Evolutionary conservation across 208 protist genomes (phyloP).

Genomic region (Leishmania martiniquensis): DNA sequence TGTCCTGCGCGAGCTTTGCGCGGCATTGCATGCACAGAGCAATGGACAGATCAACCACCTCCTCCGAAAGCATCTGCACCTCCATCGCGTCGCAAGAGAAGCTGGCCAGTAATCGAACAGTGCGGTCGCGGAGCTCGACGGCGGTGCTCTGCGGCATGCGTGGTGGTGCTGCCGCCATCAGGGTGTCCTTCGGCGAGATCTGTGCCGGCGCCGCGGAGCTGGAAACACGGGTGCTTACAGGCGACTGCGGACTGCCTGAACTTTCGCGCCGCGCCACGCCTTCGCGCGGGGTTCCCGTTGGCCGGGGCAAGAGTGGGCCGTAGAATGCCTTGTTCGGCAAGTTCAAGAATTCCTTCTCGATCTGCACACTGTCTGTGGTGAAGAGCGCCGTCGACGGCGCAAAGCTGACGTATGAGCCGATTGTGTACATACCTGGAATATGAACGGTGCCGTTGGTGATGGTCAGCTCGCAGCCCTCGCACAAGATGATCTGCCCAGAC

Average conservation of each 20-base stretch:
- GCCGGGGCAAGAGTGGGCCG: slow-evolving; percentile 8
- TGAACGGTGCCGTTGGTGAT: slow-evolving; percentile 87
- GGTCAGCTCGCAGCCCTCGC: slow-evolving; percentile 80
- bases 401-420: slow-evolving; percentile 88
- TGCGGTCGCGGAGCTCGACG: slow-evolving; percentile 30
- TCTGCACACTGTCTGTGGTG: slow-evolving; percentile 48
- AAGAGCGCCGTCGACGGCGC: slow-evolving; percentile 59
- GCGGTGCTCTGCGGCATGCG: slow-evolving; percentile 1
- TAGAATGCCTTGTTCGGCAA: slow-evolving; percentile 38
- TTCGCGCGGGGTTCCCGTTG: slow-evolving; percentile 2
- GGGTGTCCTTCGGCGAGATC: slow-evolving; percentile 5
- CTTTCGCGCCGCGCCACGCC: not conserved
- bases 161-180: not conserved
- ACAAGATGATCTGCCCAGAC: slow-evolving; percentile 67
- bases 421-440: slow-evolving; percentile 77
- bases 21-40: slow-evolving; percentile 50
- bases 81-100: slow-evolving; percentile 47
- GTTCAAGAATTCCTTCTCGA: slow-evolving; percentile 72
- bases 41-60: slow-evolving; percentile 57
- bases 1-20: slow-evolving; percentile 46
- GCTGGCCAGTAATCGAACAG: slow-evolving; percentile 35
- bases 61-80: slow-evolving; percentile 70
- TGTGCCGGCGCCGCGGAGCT: slow-evolving; percentile 6
- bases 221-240: slow-evolving; percentile 7
- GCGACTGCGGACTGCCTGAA: slow-evolving; percentile 5